Evolutionary conservation across 192 early-diverging fungal genomes (phyloP), one percentile per base, ranked within the genome.

Genomic region (Umbelopsis vinacea): DNA sequence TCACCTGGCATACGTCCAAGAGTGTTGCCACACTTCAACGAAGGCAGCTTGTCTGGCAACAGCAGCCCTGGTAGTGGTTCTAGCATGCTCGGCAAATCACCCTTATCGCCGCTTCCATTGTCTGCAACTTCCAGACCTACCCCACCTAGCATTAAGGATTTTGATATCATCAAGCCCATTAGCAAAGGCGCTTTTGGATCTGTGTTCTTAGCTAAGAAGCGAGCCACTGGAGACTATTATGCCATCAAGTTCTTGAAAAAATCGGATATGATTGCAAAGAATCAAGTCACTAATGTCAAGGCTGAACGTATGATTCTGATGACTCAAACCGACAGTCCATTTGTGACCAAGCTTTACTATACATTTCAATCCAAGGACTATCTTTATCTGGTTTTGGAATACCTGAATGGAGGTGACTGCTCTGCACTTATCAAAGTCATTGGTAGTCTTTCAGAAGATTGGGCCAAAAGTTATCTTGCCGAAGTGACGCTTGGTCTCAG

Each of bases 171-270:
- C 75, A 96, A 96, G 76, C 92, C 94, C 1, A 96, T 96, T 47
- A 92, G 90, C 55, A 95, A 95, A 81, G 94, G 94, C 11, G 94
- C 94, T 0, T 96, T 93, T 85, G 94, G 94, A 23, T 91, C 91
- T 0, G 94, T 96, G 0, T 96, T 89, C 67, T 79, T 96, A 19
- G 92, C 94, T 1, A 95, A 95, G 73, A 95, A 95, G 73, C 83
- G 89, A 22, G 78, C 89, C 2, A 96, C 94, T 4, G 94, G 94
- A 10, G 91, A 94, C 71, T 95, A 94, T 66, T 94, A 82, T 81
- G 94, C 94, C 0, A 94, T 96, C 81, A 96, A 96, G 69, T 91
- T 95, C 14, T 79, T 96, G 23, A 87, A 89, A 24, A 96, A 96
- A 67, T 86, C 89, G 1, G 94, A 96, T 68, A 96, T 96, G 94